Percentiles rank a stretch among this genome's conserved stretches.
These are phyloP conservation scores for Canna indica DNA, from an alignment of 176 grass and related monocot species.

Conservation along the genomic window DNA sequence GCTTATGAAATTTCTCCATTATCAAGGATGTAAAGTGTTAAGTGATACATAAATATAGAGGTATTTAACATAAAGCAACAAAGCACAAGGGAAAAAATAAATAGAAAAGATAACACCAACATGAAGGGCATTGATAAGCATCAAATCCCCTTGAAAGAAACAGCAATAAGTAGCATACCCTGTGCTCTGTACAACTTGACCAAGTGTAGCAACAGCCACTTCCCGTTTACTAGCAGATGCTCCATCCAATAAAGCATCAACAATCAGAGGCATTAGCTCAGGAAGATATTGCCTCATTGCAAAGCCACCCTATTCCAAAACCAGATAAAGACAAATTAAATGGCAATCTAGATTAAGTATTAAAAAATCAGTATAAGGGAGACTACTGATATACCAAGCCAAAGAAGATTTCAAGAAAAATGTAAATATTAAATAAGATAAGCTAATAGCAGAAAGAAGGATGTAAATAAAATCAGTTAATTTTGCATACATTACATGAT, in stretches of 20 bases:
- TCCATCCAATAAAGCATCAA: conserved; percentile 94
- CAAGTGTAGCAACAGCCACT: conserved; percentile 95
- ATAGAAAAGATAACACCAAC: not conserved
- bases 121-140: not conserved
- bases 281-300: conserved; percentile 95
- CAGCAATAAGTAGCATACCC: conserved; percentile 37
- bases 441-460: not conserved
- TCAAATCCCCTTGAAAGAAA: not conserved
- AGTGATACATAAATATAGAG: too few species aligned
- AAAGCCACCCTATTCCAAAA: conserved; percentile 64
- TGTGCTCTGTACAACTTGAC: conserved; percentile 99
- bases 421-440: not conserved
- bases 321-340: not conserved
- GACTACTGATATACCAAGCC: not conserved
- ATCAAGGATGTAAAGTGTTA: too few species aligned
- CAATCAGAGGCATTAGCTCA: conserved; percentile 94
- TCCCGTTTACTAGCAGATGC: conserved; percentile 76
- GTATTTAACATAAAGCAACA: not conserved
- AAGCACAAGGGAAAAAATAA: not conserved
- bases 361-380: not conserved
- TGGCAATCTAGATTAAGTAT: not conserved
- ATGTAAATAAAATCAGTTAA: not conserved
- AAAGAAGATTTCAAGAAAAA: not conserved
- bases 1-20: too few species aligned
- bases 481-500: not conserved